Conservation (phyloP, 2,329 filamentous ascomycete genomes). For the Ophiostoma fasciatum region DNA sequence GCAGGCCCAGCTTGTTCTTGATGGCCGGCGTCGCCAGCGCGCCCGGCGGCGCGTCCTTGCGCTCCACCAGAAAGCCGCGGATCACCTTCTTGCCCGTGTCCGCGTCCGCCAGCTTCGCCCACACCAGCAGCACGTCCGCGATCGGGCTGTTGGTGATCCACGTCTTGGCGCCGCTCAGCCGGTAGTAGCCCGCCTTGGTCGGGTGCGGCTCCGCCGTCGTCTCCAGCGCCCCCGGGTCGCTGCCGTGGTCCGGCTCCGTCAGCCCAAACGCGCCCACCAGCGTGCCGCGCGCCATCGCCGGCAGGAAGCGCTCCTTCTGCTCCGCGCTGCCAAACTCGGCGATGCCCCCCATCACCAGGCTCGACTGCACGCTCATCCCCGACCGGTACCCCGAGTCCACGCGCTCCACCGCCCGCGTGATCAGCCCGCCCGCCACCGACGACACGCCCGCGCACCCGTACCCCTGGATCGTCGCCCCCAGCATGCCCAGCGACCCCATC, state of each 20-base stretch:
- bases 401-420: constrained; percentile 73
- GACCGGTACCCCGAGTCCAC: constrained; percentile 79
- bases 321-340: constrained; percentile 68
- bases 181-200: constrained; percentile 60
- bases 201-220: constrained; percentile 63
- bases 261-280: constrained; percentile 68
- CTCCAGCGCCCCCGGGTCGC: constrained; percentile 77
- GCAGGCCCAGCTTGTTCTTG: constrained; percentile 88
- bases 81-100: constrained; percentile 53
- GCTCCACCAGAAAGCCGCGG: constrained; percentile 78
- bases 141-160: constrained; percentile 91
- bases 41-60: constrained; percentile 69
- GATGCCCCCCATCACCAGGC: constrained; percentile 74
- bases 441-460: constrained; percentile 74
- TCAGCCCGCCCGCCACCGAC: constrained; percentile 66
- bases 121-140: constrained; percentile 65
- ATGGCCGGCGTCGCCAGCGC: constrained; percentile 84
- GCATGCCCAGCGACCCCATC: constrained; percentile 72
- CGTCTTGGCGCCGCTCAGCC: constrained; percentile 64
- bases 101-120: constrained; percentile 83
- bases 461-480: constrained; percentile 69
- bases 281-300: constrained; percentile 61
- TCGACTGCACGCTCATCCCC: constrained; percentile 79
- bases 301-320: constrained; percentile 66
- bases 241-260: constrained; percentile 80